Conservation (phyloP, 2,329 filamentous ascomycete genomes). For the Neonectria magnoliae region DNA sequence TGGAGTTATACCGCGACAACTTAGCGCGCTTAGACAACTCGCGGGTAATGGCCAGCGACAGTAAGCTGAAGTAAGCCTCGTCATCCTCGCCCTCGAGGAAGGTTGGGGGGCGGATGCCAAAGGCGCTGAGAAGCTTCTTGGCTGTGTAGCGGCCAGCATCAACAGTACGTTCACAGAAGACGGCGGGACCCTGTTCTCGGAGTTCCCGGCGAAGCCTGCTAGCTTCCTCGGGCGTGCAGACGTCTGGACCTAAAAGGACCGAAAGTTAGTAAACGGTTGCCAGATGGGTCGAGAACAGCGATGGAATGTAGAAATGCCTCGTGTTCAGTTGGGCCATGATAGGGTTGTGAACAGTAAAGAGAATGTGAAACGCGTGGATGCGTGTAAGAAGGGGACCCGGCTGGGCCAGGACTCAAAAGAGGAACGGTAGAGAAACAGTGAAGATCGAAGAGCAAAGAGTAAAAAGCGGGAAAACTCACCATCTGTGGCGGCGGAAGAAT, state of each 20-base stretch:
- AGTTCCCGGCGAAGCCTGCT: constrained; percentile 74
- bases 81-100: constrained; percentile 77
- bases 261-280: constrained; percentile 17
- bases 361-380: background rate
- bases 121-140: constrained; percentile 87
- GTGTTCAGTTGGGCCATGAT: constrained; percentile 15
- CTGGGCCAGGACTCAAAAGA: background rate
- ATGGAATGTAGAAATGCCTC: constrained; percentile 19
- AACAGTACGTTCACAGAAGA: constrained; percentile 79
- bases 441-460: constrained; percentile 11
- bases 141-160: constrained; percentile 75
- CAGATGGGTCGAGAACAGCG: constrained; percentile 1
- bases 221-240: constrained; percentile 76
- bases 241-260: constrained; percentile 53
- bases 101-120: constrained; percentile 77
- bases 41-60: constrained; percentile 80
- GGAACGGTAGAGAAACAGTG: constrained; percentile 7
- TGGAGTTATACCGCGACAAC: constrained; percentile 80
- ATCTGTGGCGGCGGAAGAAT: constrained; percentile 56
- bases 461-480: constrained; percentile 51
- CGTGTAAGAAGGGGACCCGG: constrained; percentile 11
- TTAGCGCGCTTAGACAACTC: constrained; percentile 86
- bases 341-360: constrained; percentile 16
- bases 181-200: constrained; percentile 78
- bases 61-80: constrained; percentile 76